Conservation (phyloP, 2,329 filamentous ascomycete species). For the Atkinsonella hypoxylon region DNA sequence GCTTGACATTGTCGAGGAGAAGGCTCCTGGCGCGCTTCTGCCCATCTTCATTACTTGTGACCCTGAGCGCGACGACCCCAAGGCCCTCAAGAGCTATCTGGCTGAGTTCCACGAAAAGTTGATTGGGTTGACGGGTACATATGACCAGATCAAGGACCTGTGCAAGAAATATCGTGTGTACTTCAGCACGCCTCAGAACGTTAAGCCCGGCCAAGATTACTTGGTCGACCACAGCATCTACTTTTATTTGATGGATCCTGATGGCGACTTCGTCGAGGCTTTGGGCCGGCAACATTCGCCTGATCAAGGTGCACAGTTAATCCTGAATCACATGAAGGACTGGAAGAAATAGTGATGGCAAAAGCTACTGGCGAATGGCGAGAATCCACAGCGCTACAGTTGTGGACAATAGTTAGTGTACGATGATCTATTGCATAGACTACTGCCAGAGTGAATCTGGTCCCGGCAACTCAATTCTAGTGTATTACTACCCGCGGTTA, state of each 20-base stretch:
- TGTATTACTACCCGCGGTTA: background rate
- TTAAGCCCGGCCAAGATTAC: constrained; percentile 91
- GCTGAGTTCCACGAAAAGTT: constrained; percentile 81
- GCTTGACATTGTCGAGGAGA: constrained; percentile 58
- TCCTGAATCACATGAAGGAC: constrained; percentile 70
- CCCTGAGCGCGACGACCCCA: constrained; percentile 77
- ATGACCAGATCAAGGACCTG: constrained; percentile 84
- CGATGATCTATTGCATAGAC: background rate
- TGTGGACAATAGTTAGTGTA: constrained; percentile 1
- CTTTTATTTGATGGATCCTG: constrained; percentile 98
- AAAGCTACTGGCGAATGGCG: background rate
- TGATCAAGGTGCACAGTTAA: constrained; percentile 71
- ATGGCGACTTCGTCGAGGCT: constrained; percentile 96
- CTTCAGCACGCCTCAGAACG: constrained; percentile 81
- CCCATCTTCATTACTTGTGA: constrained; percentile 95
- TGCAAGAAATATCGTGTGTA: constrained; percentile 97
- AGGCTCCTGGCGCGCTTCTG: constrained; percentile 42
- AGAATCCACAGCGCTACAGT: background rate
- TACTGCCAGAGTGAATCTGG: background rate
- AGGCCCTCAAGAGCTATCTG: constrained; percentile 75
- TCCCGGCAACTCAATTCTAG: background rate
- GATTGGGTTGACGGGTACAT: constrained; percentile 82
- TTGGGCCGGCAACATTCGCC: constrained; percentile 91
- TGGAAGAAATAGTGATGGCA: constrained; percentile 20
- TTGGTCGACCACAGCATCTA: constrained; percentile 98